Evolutionary conservation across 495 filamentous ascomycete genomes (phyloP).

Genomic region (Penicillium tannophilum): DNA sequence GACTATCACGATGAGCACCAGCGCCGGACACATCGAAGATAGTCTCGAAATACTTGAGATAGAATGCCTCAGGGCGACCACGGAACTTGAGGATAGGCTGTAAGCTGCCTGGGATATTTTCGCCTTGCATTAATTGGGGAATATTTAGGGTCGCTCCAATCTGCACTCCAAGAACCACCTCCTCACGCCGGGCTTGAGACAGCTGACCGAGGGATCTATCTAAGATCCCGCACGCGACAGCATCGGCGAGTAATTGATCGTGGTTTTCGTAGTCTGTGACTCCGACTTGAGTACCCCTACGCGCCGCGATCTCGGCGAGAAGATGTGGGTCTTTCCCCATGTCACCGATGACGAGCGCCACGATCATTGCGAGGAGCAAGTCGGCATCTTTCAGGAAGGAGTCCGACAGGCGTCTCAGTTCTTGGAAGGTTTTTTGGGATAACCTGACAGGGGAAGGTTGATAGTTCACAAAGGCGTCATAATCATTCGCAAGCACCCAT

Average conservation of each 20-base stretch:
- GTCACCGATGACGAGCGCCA: constrained; percentile 40
- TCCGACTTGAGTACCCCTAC: neutral
- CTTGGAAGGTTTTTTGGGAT: constrained; percentile 9
- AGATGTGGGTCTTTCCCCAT: constrained; percentile 41
- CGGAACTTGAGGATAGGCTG: constrained; percentile 19
- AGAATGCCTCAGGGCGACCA: constrained; percentile 27
- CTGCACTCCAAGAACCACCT: constrained; percentile 39
- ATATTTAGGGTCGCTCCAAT: constrained; percentile 47
- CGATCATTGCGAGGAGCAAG: constrained; percentile 32
- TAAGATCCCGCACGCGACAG: constrained; percentile 27
- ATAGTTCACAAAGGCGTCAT: constrained; percentile 26
- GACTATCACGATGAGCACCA: constrained; percentile 34
- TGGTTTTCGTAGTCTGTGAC: constrained; percentile 26
- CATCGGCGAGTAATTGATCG: constrained; percentile 31
- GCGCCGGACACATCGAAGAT: constrained; percentile 43
- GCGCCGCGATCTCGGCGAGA: constrained; percentile 17
- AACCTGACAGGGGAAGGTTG: constrained; percentile 18
- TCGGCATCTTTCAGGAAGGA: neutral
- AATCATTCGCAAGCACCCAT: constrained; percentile 35
- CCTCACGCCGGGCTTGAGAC: constrained; percentile 11
- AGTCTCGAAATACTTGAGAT: constrained; percentile 33
- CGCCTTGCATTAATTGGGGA: constrained; percentile 37
- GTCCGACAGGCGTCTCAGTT: constrained; percentile 2
- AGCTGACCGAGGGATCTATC: constrained; percentile 14
- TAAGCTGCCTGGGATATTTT: constrained; percentile 33